phyloP scores from a whole-genome alignment of 73 alveolate genomes.

The Symbiodinium natans region DNA sequence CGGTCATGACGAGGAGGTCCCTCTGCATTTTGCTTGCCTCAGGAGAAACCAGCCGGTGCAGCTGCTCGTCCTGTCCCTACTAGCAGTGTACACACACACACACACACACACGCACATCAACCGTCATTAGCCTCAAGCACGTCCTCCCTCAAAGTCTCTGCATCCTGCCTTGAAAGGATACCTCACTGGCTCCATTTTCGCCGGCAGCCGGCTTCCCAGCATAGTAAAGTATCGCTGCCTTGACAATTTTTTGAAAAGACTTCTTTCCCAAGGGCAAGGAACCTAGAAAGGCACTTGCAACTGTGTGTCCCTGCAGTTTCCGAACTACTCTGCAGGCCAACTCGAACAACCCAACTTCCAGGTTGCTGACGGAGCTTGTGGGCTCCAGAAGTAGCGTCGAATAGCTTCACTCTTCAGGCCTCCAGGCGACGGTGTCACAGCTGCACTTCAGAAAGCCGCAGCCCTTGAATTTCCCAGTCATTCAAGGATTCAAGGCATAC shows the following conservation, averaged over 20 bases:
- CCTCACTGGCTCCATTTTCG: neutral
- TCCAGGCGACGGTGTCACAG: neutral
- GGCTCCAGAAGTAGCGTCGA: constrained; percentile 1
- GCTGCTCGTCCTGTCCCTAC: too few species aligned
- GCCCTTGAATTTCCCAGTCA: too few species aligned
- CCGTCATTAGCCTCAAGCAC: too few species aligned
- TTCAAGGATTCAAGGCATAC: too few species aligned
- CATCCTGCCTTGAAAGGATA: constrained; percentile 56
- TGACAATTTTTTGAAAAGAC: too few species aligned
- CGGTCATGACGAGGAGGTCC: constrained; percentile 57
- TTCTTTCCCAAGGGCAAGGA: neutral
- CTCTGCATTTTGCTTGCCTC: constrained; percentile 75
- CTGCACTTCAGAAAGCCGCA: too few species aligned
- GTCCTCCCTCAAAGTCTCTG: too few species aligned
- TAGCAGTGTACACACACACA: too few species aligned
- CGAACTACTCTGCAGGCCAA: neutral
- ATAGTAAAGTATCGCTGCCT: constrained; percentile 85
- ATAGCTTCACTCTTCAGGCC: neutral
- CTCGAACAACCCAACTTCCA: neutral
- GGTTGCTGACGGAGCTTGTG: neutral
- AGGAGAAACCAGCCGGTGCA: too few species aligned
- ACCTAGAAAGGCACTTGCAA: too few species aligned
- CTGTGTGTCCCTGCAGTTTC: too few species aligned
- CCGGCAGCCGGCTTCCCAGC: constrained; percentile 41
- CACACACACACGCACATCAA: too few species aligned